Evolutionary conservation across 2,329 filamentous ascomycete genomes (phyloP).

Genomic region (Escovopsis sp.): DNA sequence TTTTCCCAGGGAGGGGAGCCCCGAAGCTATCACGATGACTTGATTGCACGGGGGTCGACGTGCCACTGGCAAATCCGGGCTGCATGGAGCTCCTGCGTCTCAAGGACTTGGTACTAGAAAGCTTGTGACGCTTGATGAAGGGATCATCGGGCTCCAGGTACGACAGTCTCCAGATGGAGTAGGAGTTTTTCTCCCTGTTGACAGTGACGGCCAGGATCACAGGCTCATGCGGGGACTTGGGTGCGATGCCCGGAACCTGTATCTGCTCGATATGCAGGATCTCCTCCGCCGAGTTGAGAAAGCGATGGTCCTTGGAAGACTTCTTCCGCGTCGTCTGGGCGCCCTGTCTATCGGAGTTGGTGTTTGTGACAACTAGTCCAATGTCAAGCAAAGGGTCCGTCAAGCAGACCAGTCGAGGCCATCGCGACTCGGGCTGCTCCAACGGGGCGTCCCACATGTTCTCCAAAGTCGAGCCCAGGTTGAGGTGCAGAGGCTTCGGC

Average conservation of each 20-base stretch:
- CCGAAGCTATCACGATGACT: conserved; percentile 68
- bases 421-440: conserved; percentile 40
- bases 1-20: conserved; percentile 37
- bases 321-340: conserved; percentile 16
- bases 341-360: conserved; percentile 23
- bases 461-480: conserved; percentile 38
- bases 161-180: conserved; percentile 72
- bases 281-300: conserved; percentile 65
- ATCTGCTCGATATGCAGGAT: conserved; percentile 67
- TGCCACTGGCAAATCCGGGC: conserved; percentile 55
- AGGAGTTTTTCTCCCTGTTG: conserved; percentile 60
- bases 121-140: conserved; percentile 31
- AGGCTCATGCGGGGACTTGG: conserved; percentile 26
- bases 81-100: conserved; percentile 51
- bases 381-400: conserved; percentile 78
- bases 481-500: conserved; percentile 38
- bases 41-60: conserved; percentile 60
- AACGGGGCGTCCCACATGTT: conserved; percentile 42
- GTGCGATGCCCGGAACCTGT: conserved; percentile 35
- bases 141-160: conserved; percentile 58
- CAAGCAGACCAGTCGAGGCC: conserved; percentile 67
- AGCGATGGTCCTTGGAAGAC: conserved; percentile 28
- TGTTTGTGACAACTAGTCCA: conserved; percentile 58
- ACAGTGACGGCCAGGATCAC: conserved; percentile 67
- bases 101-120: conserved; percentile 30